Conservation (phyloP, 768 basidiomycete species). For the Xerocomus spinulosus region DNA sequence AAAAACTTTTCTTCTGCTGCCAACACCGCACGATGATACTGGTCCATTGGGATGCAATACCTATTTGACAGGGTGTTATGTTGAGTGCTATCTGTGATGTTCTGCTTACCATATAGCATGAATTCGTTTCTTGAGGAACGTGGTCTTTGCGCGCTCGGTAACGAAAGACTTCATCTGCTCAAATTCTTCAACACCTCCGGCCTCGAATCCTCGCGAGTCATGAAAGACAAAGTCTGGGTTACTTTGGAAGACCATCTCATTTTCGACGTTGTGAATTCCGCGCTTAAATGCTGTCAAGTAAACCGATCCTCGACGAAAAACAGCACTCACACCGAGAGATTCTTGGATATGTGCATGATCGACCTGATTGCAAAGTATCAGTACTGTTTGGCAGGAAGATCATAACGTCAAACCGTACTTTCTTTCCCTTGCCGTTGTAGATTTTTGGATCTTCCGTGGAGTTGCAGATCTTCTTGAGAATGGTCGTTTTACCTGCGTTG, state of each 20-base stretch:
- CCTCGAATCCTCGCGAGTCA: neutral
- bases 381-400: no score
- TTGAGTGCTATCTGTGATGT: no score
- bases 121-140: neutral
- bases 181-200: neutral
- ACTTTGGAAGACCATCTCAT: conserved; percentile 1
- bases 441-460: neutral
- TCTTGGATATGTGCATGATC: neutral
- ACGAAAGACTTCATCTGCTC: neutral
- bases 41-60: conserved; percentile 1
- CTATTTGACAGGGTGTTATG: neutral
- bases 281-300: neutral
- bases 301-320: neutral
- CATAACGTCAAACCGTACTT: neutral
- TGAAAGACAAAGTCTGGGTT: neutral
- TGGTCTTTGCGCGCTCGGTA: neutral
- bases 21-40: neutral
- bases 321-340: neutral
- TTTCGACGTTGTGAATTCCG: neutral
- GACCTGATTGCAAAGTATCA: neutral
- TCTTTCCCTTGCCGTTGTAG: neutral
- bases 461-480: neutral
- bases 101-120: neutral
- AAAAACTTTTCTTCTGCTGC: neutral
- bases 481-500: neutral